Evolutionary conservation across 805 yeast genomes (phyloP), one percentile per base, ranked within the genome.

Genomic region (Saccharomycopsis malanga): DNA sequence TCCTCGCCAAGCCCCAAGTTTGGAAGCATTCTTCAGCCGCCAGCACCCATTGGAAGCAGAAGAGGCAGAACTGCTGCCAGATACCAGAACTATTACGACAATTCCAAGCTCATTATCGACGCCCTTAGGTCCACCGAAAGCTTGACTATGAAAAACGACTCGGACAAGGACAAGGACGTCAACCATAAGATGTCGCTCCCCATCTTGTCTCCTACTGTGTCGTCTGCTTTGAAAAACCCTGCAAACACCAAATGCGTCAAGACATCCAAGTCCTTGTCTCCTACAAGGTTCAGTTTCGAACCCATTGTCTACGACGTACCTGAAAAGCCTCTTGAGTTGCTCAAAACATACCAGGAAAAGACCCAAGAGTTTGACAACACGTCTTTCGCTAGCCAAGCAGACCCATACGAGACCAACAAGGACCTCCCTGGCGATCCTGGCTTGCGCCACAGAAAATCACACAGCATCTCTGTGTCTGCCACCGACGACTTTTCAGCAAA

Each of bases 31-130:
- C 34, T 49, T 15, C 53, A 49, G 32, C 53, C 53, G 12, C 53
- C 53, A 21, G 46, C 49, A 1, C 53, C 49, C 7, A 49, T 49
- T 36, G 50, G 50, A 15, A 24, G 40, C 12, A 54, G 34, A 35
- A 35, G 54, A 24, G 60, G 57, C 38, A 58, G 62, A 29, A 76
- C 76, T 15, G 65, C 68, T 43, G 77, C 77, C 24, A 60, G 77
- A 42, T 74, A 72, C 52, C 76, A 73, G 56, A 64, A 66, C 10
- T 71, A 71, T 56, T 72, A 73, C 51, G 73, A 71, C 50, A 72
- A 69, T 53, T 67, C 72, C 5, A 61, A 60, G 42, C 61, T 68
- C 34, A 60, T 72, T n/a, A 65, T 72, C 1, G 68, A 63, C 57
- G 76, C 76, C 1, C 56, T 73, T 50, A 70, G 69, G 46, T 66